Base-by-base conservation (phyloP, 768 basidiomycete species). In the Amanita pseudoporphyria region DNA sequence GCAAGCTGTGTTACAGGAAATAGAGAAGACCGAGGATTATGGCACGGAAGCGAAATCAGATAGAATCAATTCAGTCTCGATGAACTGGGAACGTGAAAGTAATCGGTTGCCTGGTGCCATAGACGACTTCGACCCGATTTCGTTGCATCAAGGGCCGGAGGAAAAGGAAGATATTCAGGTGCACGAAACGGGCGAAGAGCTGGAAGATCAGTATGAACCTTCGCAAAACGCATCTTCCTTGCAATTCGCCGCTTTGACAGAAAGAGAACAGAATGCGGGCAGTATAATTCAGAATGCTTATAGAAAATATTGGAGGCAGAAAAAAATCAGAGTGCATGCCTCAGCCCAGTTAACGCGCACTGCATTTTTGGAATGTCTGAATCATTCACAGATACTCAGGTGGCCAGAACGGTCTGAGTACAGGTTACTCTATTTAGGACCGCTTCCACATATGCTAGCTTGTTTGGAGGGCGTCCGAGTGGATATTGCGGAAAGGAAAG, bases 371-470 rank as follows among this genome's bases (percentile, higher is more conserved):
- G 49, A 51, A 12, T 74, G 64, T 38, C 45, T 63, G 26, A 53
- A 56, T 38, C 56, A 59, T 21, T 61, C 62, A 21, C 55, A 52
- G 36, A 54, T 49, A 6, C 61, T 62, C 24, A 45, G 49, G 3
- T 68, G 71, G 69, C 31, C 51, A 30, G 48, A 47, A 21, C 55
- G 53, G 5, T 30, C 50, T 5, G 52, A 48, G 14, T 75, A 78
- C 51, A 64, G 63, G 12, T 48, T 57, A 0, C 58, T 71, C 12
- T 74, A 69, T 54, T 57, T 64, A 6, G 65, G 66, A 1, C 64
- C 65, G 36, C 59, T 77, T 6, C 71, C 73, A 1, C 69, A 65
- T 45, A 54, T 76, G 24, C 57, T 74, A 2, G 53, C 70, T 2
- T 72, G 67, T 52, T 62, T 77, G 24, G 68, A 76, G 41, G 47